Evolutionary conservation across 1,284 basidiomycete genomes (phyloP), one percentile per base, ranked within the genome.

Genomic region (Trichosporon faecale): DNA sequence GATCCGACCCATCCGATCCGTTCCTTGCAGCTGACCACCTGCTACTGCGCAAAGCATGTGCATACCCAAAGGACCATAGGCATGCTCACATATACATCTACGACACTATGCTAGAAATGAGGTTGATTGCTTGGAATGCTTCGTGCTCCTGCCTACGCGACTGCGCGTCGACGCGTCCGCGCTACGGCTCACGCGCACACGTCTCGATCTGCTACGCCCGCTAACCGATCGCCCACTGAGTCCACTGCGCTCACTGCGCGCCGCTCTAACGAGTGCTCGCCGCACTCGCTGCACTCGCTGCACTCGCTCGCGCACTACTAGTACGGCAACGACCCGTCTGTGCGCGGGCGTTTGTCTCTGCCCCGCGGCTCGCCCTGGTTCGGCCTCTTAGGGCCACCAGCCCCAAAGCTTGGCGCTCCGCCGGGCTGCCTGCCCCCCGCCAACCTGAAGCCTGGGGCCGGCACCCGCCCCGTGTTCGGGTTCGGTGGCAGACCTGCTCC

Each of bases 321-420:
- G 21, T 52, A 52, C 3, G 49, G 49, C 23, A 52, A 25, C 49
- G 49, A 52, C 21, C 21, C 49, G 11, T 52, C 49, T 1, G 49
- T 52, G 49, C 49, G 49, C 49, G 49, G 49, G 5, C 49, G 49
- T 9, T 52, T 52, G 49, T 52, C 49, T 23, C 49, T 52, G 49
- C 49, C 49, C 6, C 49, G 49, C 8, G 49, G 49, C 49, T 52
- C 49, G 49, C 49, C 49, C 49, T 52, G 49, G 49, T 25, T 52
- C 49, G 9, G n/a, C 49, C 49, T 21, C 49, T 52, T 52, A 52
- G 21, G 49, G 49, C 40, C 65, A 25, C 44, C 40, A 18, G 65
- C 65, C 4, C 64, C 66, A 35, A 70, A 70, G 11, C 40, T 66
- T 25, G 69, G 69, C 23, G 66, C 69, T 11, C 55, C 21, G 3